Evolutionary conservation across 2,329 filamentous ascomycete genomes (phyloP).

Genomic region (Colletotrichum paranaense): DNA sequence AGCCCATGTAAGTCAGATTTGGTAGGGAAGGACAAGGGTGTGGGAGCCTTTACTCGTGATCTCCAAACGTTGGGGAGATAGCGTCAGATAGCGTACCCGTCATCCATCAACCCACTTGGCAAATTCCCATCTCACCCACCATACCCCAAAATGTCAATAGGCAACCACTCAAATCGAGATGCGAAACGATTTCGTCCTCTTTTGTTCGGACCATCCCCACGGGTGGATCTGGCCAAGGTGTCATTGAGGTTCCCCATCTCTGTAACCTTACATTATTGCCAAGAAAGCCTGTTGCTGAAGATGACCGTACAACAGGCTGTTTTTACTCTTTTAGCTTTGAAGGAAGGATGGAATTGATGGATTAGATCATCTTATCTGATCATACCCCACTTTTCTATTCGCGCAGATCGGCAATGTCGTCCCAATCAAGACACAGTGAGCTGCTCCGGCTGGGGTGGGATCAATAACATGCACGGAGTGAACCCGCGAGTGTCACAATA

Average conservation of each 20-base stretch:
- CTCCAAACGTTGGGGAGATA: conserved; percentile 5
- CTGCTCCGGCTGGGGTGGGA: neutral
- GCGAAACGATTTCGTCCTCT: neutral
- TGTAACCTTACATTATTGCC: neutral
- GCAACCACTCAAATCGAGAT: neutral
- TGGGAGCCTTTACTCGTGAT: neutral
- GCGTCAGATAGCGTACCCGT: conserved; percentile 17
- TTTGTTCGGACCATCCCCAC: neutral
- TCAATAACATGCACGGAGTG: neutral
- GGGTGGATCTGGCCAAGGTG: neutral
- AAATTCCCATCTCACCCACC: neutral
- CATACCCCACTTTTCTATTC: neutral
- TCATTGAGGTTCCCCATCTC: neutral
- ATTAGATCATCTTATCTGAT: conserved; percentile 15
- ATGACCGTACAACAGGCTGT: neutral
- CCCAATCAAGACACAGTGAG: neutral
- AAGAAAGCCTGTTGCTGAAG: neutral
- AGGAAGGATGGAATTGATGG: conserved; percentile 5
- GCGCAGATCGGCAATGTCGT: neutral
- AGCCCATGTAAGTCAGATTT: neutral
- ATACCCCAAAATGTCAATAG: no score
- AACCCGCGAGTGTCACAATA: neutral
- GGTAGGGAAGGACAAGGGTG: neutral
- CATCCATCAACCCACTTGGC: neutral
- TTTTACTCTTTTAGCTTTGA: no score